These are phyloP conservation scores for Malassezia caprae DNA, from an alignment of 1,284 basidiomycete species.

Conservation along the genomic window DNA sequence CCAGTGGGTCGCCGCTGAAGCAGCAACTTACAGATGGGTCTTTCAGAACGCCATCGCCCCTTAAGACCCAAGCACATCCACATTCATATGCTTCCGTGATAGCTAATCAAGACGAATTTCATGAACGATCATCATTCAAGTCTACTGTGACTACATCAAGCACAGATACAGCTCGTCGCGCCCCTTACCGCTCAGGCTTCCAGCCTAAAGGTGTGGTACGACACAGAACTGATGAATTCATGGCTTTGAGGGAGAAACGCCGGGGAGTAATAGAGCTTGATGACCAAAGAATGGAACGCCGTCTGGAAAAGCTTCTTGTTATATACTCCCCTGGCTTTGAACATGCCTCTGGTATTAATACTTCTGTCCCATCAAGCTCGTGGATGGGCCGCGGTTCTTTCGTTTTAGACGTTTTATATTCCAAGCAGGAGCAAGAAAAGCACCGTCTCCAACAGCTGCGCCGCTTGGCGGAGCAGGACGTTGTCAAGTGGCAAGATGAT, in stretches of 20 bases:
- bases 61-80: neutral
- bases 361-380: too few species aligned
- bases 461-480: constrained; percentile 61
- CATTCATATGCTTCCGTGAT: neutral
- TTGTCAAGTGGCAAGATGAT: constrained; percentile 92
- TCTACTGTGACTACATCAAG: neutral
- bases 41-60: neutral
- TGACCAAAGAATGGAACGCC: constrained; percentile 36
- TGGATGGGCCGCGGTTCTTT: neutral
- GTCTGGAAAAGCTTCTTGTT: constrained; percentile 26
- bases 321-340: neutral
- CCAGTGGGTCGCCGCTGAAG: neutral
- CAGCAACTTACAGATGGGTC: neutral
- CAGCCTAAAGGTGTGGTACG: constrained; percentile 36
- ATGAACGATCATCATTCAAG: neutral
- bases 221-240: constrained; percentile 26
- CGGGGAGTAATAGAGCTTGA: constrained; percentile 29
- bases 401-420: constrained; percentile 7
- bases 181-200: constrained; percentile 28
- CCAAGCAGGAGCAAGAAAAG: neutral
- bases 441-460: neutral
- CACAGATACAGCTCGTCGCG: neutral
- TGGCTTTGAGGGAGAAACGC: constrained; percentile 14
- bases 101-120: neutral
- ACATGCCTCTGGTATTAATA: neutral